Evolutionary conservation across 345 rosid species (phyloP).

Genomic region (Carallia brachiata): DNA sequence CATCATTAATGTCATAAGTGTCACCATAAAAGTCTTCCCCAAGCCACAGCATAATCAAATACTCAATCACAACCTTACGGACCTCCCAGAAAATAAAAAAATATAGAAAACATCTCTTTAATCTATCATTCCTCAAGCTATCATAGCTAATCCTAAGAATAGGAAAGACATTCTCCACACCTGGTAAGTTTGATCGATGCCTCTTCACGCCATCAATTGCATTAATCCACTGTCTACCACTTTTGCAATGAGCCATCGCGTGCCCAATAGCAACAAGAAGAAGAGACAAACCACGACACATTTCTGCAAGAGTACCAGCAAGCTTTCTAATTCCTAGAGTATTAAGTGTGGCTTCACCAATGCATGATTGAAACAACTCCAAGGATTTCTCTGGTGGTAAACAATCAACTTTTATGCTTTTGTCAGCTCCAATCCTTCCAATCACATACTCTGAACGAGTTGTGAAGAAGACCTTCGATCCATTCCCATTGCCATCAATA

Average conservation of each 20-base stretch:
- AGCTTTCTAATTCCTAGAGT: not conserved
- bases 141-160: slow-evolving; percentile 7
- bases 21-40: slow-evolving; percentile 26
- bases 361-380: slow-evolving; percentile 2
- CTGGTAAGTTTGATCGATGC: not conserved
- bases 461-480: too few species aligned
- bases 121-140: not conserved
- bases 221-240: not conserved
- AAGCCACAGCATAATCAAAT: slow-evolving; percentile 22
- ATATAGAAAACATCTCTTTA: slow-evolving; percentile 20
- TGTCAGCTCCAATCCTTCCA: too few species aligned
- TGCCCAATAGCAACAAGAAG: slow-evolving; percentile 7
- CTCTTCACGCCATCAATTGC: not conserved
- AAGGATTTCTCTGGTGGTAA: not conserved
- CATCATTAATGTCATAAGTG: not conserved
- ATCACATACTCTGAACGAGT: too few species aligned
- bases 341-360: not conserved
- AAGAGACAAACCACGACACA: slow-evolving; percentile 10
- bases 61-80: not conserved
- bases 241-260: slow-evolving; percentile 5
- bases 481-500: too few species aligned
- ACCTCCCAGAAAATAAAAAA: slow-evolving; percentile 24
- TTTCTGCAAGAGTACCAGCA: not conserved
- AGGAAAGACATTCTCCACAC: not conserved
- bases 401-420: not conserved